Evolutionary conservation across 208 protist species (phyloP).

Genomic region (Tritrichomonas musculus): DNA sequence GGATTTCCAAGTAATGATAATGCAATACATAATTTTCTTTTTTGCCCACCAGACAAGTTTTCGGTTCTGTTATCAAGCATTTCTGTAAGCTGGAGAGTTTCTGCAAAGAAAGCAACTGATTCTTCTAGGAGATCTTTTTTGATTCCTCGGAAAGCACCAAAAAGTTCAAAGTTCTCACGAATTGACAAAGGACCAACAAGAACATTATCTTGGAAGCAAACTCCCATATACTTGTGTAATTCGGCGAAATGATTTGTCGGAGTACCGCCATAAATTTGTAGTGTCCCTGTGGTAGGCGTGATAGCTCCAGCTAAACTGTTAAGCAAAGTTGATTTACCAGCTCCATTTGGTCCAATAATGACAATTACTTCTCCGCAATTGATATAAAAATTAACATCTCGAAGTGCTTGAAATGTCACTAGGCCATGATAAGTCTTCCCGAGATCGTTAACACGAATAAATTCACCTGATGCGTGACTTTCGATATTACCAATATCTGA

Average conservation of each 20-base stretch:
- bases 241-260: background rate
- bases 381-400: background rate
- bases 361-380: background rate
- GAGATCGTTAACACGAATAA: background rate
- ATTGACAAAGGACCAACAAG: background rate
- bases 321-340: background rate
- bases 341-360: background rate
- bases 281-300: background rate
- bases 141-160: background rate
- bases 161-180: slow-evolving; percentile 7
- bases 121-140: background rate
- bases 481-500: background rate
- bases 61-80: background rate
- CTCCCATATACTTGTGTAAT: background rate
- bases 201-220: slow-evolving; percentile 4
- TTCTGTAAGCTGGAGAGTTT: background rate
- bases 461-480: background rate
- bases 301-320: background rate
- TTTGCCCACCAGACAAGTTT: slow-evolving; percentile 31
- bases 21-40: slow-evolving; percentile 25
- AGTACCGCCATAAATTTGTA: background rate
- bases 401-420: background rate
- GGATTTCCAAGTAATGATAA: background rate
- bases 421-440: background rate
- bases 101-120: background rate